Percentiles rank a stretch among this genome's conserved stretches.
phyloP scores from a whole-genome alignment of 1,139 yeast genomes.

The Blastobotrys capitulatus region DNA sequence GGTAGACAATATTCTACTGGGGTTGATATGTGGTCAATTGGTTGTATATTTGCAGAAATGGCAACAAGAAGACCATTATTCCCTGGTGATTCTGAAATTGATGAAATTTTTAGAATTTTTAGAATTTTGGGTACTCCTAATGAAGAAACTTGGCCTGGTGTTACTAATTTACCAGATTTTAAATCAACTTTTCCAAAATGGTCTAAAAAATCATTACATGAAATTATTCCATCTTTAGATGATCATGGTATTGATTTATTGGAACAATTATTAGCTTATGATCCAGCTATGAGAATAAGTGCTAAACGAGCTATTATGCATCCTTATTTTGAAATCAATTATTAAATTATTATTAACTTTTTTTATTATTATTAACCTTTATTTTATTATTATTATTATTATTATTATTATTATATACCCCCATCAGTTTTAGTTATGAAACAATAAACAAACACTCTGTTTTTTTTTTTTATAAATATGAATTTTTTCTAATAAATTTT shows the following conservation, averaged over 20 bases:
- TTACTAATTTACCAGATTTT: slow-evolving; percentile 86
- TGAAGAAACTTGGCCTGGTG: slow-evolving; percentile 96
- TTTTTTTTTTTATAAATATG: too few relatives aligned
- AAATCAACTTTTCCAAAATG: slow-evolving; percentile 96
- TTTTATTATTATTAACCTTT: neutral
- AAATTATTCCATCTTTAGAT: slow-evolving; percentile 77
- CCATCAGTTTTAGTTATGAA: too few relatives aligned
- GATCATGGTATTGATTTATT: slow-evolving; percentile 68
- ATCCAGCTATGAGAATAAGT: slow-evolving; percentile 89
- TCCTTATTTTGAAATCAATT: slow-evolving; percentile 58
- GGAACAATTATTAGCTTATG: slow-evolving; percentile 76
- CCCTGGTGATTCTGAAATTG: slow-evolving; percentile 98
- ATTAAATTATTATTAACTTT: neutral
- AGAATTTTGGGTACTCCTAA: slow-evolving; percentile 91
- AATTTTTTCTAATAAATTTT: too few relatives aligned
- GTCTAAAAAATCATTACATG: slow-evolving; percentile 66
- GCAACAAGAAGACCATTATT: slow-evolving; percentile 91
- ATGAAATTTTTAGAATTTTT: slow-evolving; percentile 93
- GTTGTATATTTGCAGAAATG: slow-evolving; percentile 98
- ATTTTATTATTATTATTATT: slow-evolving; percentile 2
- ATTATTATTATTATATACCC: neutral
- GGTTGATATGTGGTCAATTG: slow-evolving; percentile 98
- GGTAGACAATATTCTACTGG: slow-evolving; percentile 98
- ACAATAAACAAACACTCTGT: too few relatives aligned
- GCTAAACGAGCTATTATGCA: slow-evolving; percentile 90